Percentiles rank a stretch among this genome's conserved stretches.
These are phyloP conservation scores for Ceratopteris richardii DNA, from an alignment of 75 land plant species.

Conservation along the genomic window DNA sequence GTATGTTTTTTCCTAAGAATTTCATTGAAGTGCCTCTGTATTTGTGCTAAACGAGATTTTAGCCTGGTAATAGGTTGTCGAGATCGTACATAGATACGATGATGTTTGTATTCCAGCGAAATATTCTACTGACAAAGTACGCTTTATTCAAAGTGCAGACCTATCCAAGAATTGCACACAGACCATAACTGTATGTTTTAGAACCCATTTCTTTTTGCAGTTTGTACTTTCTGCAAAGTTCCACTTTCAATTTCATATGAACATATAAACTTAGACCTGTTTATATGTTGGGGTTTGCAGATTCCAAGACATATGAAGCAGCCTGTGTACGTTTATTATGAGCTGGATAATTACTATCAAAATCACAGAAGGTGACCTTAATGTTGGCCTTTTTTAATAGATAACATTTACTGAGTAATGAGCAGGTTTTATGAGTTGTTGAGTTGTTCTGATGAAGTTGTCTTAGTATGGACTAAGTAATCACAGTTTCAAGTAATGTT, in stretches of 20 bases:
- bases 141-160: conserved; percentile 24
- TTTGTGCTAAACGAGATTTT: too few relatives aligned
- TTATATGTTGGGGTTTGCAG: too few relatives aligned
- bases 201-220: too few relatives aligned
- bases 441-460: too few relatives aligned
- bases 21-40: background rate
- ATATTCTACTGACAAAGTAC: conserved; percentile 24
- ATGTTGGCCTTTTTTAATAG: too few relatives aligned
- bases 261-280: too few relatives aligned
- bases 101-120: conserved; percentile 32
- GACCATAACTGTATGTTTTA: conserved; percentile 25
- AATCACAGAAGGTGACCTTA: conserved; percentile 77
- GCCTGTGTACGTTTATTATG: conserved; percentile 84
- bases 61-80: conserved; percentile 40
- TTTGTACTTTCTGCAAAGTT: too few relatives aligned
- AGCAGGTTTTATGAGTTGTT: too few relatives aligned
- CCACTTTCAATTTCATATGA: too few relatives aligned
- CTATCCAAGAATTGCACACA: conserved; percentile 24
- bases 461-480: too few relatives aligned
- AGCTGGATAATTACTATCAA: conserved; percentile 90
- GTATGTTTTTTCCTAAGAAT: conserved; percentile 19
- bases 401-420: too few relatives aligned
- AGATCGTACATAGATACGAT: conserved; percentile 64
- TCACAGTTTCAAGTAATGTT: too few relatives aligned
- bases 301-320: conserved; percentile 68